Conservation (phyloP, 176 grass and related monocot species). For the Eragrostis curvula region DNA sequence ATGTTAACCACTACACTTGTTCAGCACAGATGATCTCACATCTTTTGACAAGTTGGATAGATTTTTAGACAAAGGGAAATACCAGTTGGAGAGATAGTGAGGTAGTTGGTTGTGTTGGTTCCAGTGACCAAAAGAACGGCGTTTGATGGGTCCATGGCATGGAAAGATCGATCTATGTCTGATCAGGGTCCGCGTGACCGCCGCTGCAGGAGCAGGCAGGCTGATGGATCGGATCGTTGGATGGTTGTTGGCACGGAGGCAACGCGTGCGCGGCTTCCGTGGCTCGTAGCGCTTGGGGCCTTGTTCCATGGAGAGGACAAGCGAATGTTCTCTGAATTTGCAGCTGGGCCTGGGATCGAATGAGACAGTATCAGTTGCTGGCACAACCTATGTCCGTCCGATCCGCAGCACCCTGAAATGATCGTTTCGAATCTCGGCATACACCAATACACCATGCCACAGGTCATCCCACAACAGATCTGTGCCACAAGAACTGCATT, state of each 20-base stretch:
- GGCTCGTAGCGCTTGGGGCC: slow-evolving; percentile 35
- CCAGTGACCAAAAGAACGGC: no score
- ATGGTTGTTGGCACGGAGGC: neutral
- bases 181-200: neutral
- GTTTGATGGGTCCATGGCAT: neutral
- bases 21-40: neutral
- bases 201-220: neutral
- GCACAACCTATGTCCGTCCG: neutral
- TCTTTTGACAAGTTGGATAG: slow-evolving; percentile 2
- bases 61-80: no score
- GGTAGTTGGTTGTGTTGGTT: neutral
- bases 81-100: no score
- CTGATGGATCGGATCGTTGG: neutral
- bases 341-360: neutral
- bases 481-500: no score
- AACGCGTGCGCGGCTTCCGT: slow-evolving; percentile 16
- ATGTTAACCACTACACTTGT: slow-evolving; percentile 17
- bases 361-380: no score
- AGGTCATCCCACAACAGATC: no score
- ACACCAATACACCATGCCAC: no score
- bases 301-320: slow-evolving; percentile 31
- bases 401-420: no score
- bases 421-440: no score
- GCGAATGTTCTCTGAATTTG: slow-evolving; percentile 34
- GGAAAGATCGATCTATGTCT: neutral